phyloP scores from a whole-genome alignment of 345 rosid genomes.

The Murraya paniculata region DNA sequence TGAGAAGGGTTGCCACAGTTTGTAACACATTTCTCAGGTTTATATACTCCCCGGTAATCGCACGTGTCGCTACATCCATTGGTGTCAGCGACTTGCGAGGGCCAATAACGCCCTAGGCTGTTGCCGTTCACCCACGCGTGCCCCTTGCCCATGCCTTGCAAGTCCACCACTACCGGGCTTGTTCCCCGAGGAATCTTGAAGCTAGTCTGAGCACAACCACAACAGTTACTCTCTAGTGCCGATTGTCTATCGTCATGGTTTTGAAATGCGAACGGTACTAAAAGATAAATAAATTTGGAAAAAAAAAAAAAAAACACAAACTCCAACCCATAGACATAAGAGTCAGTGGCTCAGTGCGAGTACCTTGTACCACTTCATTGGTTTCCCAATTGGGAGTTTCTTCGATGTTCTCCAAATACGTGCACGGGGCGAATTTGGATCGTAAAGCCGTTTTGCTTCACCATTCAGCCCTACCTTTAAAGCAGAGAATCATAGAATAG shows the following conservation, averaged over 20 bases:
- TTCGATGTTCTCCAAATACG: neutral
- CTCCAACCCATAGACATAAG: too few relatives aligned
- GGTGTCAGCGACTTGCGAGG: constrained; percentile 7
- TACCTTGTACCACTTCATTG: constrained; percentile 47
- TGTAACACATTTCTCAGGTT: constrained; percentile 20
- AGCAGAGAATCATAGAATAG: neutral
- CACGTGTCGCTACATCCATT: constrained; percentile 30
- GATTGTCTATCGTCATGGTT: too few relatives aligned
- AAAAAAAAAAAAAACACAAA: too few relatives aligned
- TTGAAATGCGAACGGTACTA: too few relatives aligned
- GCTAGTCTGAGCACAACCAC: constrained; percentile 19
- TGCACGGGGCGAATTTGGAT: neutral
- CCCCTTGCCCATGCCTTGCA: constrained; percentile 51
- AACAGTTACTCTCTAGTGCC: too few relatives aligned
- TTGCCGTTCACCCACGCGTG: constrained; percentile 47
- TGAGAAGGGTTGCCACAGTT: constrained; percentile 49
- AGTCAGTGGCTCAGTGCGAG: neutral
- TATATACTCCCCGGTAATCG: constrained; percentile 34
- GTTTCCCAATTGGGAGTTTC: constrained; percentile 16
- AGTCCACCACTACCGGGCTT: constrained; percentile 40
- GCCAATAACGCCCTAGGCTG: constrained; percentile 49
- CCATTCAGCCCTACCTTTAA: constrained; percentile 27
- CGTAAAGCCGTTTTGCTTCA: constrained; percentile 17
- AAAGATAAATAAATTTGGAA: fast-evolving
- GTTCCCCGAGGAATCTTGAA: constrained; percentile 37